Conservation (phyloP, 306 rosid genomes). For the Dalbergia cultrata region DNA sequence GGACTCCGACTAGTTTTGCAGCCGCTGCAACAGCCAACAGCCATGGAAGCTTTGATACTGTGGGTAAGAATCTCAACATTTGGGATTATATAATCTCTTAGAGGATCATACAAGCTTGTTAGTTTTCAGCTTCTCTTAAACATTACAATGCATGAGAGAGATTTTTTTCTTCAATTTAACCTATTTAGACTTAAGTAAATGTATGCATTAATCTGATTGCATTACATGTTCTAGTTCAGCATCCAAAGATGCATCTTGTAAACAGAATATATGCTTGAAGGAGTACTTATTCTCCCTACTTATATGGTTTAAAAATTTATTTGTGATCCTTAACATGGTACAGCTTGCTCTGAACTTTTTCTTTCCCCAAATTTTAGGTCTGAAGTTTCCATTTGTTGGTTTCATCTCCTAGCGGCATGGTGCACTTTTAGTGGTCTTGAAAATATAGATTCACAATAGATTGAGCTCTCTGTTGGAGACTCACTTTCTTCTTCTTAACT, state of each 20-base stretch:
- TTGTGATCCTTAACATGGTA: slow-evolving; percentile 7
- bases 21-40: not conserved
- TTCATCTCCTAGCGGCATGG: slow-evolving; percentile 1
- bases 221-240: not conserved
- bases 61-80: slow-evolving; percentile 63
- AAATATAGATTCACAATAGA: not conserved
- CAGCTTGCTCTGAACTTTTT: slow-evolving; percentile 13
- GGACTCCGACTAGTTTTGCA: not conserved
- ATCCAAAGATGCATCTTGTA: not conserved
- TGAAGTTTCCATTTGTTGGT: slow-evolving; percentile 1
- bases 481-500: slow-evolving; percentile 47
- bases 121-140: not conserved
- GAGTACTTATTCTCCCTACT: slow-evolving; percentile 15
- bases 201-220: not conserved
- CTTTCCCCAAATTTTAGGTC: not conserved
- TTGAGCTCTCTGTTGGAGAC: slow-evolving; percentile 15
- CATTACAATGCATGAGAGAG: not conserved
- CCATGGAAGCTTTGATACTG: slow-evolving; percentile 82
- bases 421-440: slow-evolving; percentile 22
- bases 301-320: not conserved
- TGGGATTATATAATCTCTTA: not conserved
- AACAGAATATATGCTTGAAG: slow-evolving; percentile 12
- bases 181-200: not conserved
- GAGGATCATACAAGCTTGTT: slow-evolving; percentile 24
- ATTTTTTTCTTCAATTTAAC: not conserved